Evolutionary conservation across 2,329 filamentous ascomycete species (phyloP).

Genomic region (Ophiostoma australiae): DNA sequence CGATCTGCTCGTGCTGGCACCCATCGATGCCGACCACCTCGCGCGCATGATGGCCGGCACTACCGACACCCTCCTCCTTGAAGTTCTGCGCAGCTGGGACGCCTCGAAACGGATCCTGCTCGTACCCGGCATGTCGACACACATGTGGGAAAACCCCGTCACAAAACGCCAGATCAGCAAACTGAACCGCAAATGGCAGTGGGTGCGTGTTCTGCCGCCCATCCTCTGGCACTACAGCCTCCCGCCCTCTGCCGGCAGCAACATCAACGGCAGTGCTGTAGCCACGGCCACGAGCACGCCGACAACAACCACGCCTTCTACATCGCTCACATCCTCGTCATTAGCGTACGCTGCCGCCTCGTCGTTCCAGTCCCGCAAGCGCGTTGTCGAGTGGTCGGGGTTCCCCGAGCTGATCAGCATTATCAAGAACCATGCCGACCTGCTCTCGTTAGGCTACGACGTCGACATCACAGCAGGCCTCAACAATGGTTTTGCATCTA

Average conservation of each 20-base stretch:
- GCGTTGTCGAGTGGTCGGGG: slow-evolving; percentile 55
- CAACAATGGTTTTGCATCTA: slow-evolving; percentile 5
- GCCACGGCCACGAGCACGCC: slow-evolving; percentile 7
- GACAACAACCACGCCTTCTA: not conserved
- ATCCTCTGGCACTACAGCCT: slow-evolving; percentile 70
- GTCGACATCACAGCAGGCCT: slow-evolving; percentile 49
- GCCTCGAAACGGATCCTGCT: slow-evolving; percentile 78
- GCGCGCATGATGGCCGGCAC: slow-evolving; percentile 84
- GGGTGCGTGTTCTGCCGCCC: slow-evolving; percentile 75
- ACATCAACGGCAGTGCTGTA: slow-evolving; percentile 20
- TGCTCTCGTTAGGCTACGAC: slow-evolving; percentile 68
- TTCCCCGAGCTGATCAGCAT: slow-evolving; percentile 68
- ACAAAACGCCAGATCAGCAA: slow-evolving; percentile 84
- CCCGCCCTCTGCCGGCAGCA: slow-evolving; percentile 34
- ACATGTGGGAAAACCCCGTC: slow-evolving; percentile 87
- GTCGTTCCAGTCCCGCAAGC: slow-evolving; percentile 32
- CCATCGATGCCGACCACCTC: slow-evolving; percentile 77
- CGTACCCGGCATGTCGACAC: slow-evolving; percentile 80
- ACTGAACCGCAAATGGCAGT: slow-evolving; percentile 77
- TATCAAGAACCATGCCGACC: slow-evolving; percentile 70
- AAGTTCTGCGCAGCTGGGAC: slow-evolving; percentile 81
- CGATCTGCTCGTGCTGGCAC: slow-evolving; percentile 76
- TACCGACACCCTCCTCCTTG: slow-evolving; percentile 72
- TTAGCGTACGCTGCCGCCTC: slow-evolving; percentile 3
- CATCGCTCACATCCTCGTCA: not conserved